Evolutionary conservation across 495 filamentous ascomycete genomes (phyloP).

Genomic region (Aspergillus campestris): DNA sequence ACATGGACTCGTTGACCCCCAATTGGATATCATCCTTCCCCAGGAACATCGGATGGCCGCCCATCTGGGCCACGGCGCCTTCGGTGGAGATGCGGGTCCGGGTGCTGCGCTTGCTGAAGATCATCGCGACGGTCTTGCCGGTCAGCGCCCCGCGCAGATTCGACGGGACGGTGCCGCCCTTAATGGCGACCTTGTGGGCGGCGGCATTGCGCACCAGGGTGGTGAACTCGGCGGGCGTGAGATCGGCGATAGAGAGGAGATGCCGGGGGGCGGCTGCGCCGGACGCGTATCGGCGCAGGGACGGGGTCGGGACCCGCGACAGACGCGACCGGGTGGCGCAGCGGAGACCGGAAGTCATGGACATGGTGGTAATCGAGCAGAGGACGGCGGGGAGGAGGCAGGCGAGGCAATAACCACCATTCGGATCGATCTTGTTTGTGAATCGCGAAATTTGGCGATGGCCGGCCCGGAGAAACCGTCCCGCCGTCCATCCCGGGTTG

Average conservation of each 20-base stretch:
- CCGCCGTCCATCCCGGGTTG: no score
- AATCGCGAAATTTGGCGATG: no score
- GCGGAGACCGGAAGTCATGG: no score
- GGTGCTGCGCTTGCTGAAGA: conserved; percentile 92
- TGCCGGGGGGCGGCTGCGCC: conserved; percentile 52
- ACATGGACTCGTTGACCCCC: conserved; percentile 88
- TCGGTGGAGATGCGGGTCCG: conserved; percentile 90
- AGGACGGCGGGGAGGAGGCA: no score
- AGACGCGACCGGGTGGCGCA: no score
- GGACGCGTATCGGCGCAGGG: no score
- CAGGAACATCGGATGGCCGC: conserved; percentile 93
- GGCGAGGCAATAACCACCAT: no score
- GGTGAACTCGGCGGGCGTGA: conserved; percentile 69
- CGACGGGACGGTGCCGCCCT: conserved; percentile 55
- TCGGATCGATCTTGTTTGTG: no score
- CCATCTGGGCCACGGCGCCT: conserved; percentile 70
- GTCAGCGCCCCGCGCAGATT: conserved; percentile 47
- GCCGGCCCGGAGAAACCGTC: no score
- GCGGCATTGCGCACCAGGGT: conserved; percentile 74
- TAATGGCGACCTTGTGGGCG: conserved; percentile 66
- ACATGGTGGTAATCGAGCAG: no score
- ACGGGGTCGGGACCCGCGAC: no score
- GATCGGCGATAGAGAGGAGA: conserved; percentile 82
- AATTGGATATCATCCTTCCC: conserved; percentile 93
- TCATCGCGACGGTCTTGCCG: conserved; percentile 84